Evolutionary conservation across 345 rosid species (phyloP), one percentile per base, ranked within the genome.

Genomic region (Litchi chinensis): DNA sequence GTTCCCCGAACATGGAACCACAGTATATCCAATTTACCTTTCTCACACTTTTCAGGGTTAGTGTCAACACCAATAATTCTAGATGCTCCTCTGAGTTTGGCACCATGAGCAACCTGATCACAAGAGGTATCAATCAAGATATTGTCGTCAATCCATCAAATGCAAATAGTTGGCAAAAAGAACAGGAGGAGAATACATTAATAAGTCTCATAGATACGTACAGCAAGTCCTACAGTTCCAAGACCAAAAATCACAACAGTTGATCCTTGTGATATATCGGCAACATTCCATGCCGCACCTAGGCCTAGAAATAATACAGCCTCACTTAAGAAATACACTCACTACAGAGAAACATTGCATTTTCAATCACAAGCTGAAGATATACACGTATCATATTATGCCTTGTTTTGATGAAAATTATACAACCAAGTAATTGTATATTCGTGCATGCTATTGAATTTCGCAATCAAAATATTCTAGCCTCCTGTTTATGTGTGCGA

Each of bases 211-310:
- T 0, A 13, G 16, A 69, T 68, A 85, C 99, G 89, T 86, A 93
- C 98, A 39, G 98, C 90, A 70, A 95, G 96, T 76, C 99, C 99
- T 0, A 95, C 94, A 18, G 98, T 93, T 76, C 98, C 99, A 44
- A 95, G 97, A 63, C 98, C 98, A 68, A 93, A 95, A 75, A 95
- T 90, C 57, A 80, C 97, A 57, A 93, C 97, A 13, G 87, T 90
- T 37, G 97, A 90, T 85, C 97, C 96, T 87, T 88, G 52, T 1
- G 88, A 85, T 85, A 95, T 77, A 76, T 91, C 73, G 40, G 98
- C 99, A 60, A 95, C 99, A 79, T 95, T 95, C 98, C 98, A 95
- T 46, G 98, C 99, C 3, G 98, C 98, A 68, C 99, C 99, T 82
- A 95, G 86, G 75, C 99, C 99, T 93, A 71, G 50, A 78, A 73